Evolutionary conservation across 768 basidiomycete species (phyloP), one percentile per base, ranked within the genome.

Genomic region (Xerocomus potaroensis): DNA sequence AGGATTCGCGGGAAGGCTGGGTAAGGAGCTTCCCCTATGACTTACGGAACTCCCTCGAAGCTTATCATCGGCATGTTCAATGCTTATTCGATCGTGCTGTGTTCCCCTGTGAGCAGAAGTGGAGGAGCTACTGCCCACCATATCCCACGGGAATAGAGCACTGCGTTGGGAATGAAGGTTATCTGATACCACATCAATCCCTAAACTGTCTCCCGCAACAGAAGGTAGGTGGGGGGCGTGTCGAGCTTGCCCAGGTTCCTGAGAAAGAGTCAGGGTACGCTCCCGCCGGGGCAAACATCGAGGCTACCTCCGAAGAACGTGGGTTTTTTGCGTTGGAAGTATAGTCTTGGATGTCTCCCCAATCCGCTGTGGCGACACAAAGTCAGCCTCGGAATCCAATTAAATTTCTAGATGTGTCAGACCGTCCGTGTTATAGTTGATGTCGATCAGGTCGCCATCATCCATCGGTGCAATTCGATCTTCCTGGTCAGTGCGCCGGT

Each of bases 211-310:
- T 30, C 74, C 78, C 21, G 77, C 49, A 8, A 72, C 57, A 33
- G 79, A 81, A 12, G 72, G 72, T 11, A 78, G 75, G 16, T 77
- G 75, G 36, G 88, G 87, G 27, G 69, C 69, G n/a, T 72, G 79
- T 53, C 89, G 87, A n/a, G 75, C 87, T 81, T 87, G 85, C 24
- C 86, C 89, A 38, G 88, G 88, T 69, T 90, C 87, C 89, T 89
- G 56, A 33, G n/a, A 50, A 30, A 10, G 11, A 33, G 37, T 66
- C 33, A 67, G 45, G 36, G 21, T 26, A 23, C 24, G 15, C 36
- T 31, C 23, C 40, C n/a, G 10, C n/a, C 38, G 34, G 21, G 2
- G 9, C 7, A 49, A 37, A 31, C 40, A 44, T 42, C 9, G 22
- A 21, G 38, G 77, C 67, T 83, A 49, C 85, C 72, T 89, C 84